These are phyloP conservation scores for Maudiozyma serrabonitensis DNA, from an alignment of 805 yeast species.

Conservation along the genomic window DNA sequence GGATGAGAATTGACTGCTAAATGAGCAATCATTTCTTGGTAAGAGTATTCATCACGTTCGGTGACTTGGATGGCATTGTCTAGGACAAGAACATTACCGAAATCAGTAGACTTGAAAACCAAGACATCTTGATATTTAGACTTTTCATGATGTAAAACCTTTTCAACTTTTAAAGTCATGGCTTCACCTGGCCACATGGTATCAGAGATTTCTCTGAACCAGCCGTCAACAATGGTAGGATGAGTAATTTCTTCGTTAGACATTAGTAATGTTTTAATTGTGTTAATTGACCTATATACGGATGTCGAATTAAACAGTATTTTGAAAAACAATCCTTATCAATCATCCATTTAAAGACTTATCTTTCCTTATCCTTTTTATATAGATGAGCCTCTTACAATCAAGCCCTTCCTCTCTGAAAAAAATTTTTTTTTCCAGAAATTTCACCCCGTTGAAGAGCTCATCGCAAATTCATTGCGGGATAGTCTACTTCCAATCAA, in stretches of 20 bases:
- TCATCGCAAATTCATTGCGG: too few species aligned
- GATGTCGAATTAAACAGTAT: too few species aligned
- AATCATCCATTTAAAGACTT: too few species aligned
- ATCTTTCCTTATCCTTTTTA: background rate
- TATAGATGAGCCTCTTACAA: too few species aligned
- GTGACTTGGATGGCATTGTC: slow-evolving; percentile 95
- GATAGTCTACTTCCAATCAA: background rate
- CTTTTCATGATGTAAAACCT: slow-evolving; percentile 73
- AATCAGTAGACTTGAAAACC: slow-evolving; percentile 84
- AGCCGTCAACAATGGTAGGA: slow-evolving; percentile 55
- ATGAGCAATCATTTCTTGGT: slow-evolving; percentile 97
- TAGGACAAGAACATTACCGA: slow-evolving; percentile 90
- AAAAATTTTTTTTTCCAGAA: too few species aligned
- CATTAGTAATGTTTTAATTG: background rate
- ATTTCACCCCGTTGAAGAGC: too few species aligned
- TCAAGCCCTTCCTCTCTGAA: too few species aligned
- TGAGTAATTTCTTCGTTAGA: slow-evolving; percentile 29
- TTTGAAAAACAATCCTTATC: too few species aligned
- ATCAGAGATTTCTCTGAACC: slow-evolving; percentile 93
- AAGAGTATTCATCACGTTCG: slow-evolving; percentile 93
- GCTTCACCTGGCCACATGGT: slow-evolving; percentile 99
- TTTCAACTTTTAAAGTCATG: slow-evolving; percentile 80
- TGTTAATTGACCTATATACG: too few species aligned
- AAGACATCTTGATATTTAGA: slow-evolving; percentile 89
- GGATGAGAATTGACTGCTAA: slow-evolving; percentile 89